A percentile compares a stretch with the other conserved stretches of the same genome.
Conservation (phyloP, 169 alveolate genomes). For the Nephromyces sp. region DNA sequence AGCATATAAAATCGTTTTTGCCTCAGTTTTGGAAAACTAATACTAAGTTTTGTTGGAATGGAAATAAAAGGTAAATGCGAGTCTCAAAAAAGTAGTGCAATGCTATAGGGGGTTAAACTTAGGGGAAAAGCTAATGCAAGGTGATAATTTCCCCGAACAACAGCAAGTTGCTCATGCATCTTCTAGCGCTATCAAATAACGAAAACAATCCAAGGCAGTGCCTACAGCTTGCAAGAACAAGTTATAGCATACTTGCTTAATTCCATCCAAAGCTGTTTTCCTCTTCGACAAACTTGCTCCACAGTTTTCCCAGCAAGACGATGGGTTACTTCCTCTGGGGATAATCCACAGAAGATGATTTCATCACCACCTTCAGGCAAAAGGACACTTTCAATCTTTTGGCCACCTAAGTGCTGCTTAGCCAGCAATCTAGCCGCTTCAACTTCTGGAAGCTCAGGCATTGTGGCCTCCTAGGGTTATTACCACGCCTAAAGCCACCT, state of each 20-base stretch:
- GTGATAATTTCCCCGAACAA: too few species aligned
- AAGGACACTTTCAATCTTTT: neutral
- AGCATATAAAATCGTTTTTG: too few species aligned
- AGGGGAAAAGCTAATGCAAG: too few species aligned
- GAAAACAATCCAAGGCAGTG: neutral
- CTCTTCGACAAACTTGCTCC: neutral
- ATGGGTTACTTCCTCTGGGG: neutral
- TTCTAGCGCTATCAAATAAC: neutral
- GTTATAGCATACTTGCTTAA: neutral
- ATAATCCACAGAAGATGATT: neutral
- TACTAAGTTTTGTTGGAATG: too few species aligned
- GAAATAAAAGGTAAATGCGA: too few species aligned
- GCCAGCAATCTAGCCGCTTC: constrained; percentile 11
- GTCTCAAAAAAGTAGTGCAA: too few species aligned
- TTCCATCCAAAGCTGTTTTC: neutral
- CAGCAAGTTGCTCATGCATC: neutral
- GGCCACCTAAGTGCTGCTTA: neutral
- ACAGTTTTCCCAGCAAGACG: neutral
- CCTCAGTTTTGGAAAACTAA: too few species aligned
- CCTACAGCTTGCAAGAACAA: neutral
- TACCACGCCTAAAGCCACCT: neutral
- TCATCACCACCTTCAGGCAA: neutral
- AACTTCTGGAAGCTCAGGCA: constrained; percentile 18
- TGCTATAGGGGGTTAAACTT: too few species aligned
- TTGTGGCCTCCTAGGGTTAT: neutral